These are phyloP conservation scores for Fusarium anthophilum DNA, from an alignment of 2,329 filamentous ascomycete genomes.

Conservation along the genomic window DNA sequence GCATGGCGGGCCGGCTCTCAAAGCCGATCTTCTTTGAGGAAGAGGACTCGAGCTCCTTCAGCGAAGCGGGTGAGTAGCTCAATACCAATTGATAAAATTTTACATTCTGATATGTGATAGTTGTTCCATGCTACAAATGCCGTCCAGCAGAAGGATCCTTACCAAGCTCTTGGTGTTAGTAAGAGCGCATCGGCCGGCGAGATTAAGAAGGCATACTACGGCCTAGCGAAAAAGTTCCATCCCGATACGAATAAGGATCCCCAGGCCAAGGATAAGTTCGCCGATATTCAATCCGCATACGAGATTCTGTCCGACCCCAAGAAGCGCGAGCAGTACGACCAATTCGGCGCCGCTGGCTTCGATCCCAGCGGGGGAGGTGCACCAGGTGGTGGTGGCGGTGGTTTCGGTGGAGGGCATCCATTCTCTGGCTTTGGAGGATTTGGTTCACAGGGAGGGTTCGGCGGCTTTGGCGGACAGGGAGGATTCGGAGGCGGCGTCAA, in stretches of 20 bases:
- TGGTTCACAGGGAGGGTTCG: slow-evolving; percentile 30
- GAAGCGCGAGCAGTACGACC: slow-evolving; percentile 92
- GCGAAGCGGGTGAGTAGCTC: slow-evolving; percentile 44
- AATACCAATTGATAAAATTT: slow-evolving; percentile 2
- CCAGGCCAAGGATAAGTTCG: slow-evolving; percentile 92
- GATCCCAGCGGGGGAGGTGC: slow-evolving; percentile 74
- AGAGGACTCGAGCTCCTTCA: slow-evolving; percentile 23
- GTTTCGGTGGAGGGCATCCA: slow-evolving; percentile 71
- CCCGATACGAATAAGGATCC: slow-evolving; percentile 98
- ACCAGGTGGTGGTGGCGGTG: slow-evolving; percentile 66
- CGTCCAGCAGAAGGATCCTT: slow-evolving; percentile 77
- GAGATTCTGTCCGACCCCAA: slow-evolving; percentile 92
- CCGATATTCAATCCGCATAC: slow-evolving; percentile 92
- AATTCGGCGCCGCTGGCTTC: slow-evolving; percentile 88
- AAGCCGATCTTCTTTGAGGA: slow-evolving; percentile 32
- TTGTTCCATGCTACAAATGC: slow-evolving; percentile 69
- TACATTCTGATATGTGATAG: slow-evolving; percentile 46
- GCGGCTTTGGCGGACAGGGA: slow-evolving; percentile 55
- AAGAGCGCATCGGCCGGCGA: slow-evolving; percentile 84
- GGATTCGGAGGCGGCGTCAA: slow-evolving; percentile 88
- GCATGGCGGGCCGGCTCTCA: slow-evolving; percentile 33
- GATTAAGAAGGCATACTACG: slow-evolving; percentile 99
- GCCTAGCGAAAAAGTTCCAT: slow-evolving; percentile 95
- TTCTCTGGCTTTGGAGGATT: slow-evolving; percentile 63
- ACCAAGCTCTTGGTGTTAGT: slow-evolving; percentile 83